A percentile compares a stretch with the other conserved stretches of the same genome.
Conservation (phyloP, 768 basidiomycete species). For the Termitomyces sp. region DNA sequence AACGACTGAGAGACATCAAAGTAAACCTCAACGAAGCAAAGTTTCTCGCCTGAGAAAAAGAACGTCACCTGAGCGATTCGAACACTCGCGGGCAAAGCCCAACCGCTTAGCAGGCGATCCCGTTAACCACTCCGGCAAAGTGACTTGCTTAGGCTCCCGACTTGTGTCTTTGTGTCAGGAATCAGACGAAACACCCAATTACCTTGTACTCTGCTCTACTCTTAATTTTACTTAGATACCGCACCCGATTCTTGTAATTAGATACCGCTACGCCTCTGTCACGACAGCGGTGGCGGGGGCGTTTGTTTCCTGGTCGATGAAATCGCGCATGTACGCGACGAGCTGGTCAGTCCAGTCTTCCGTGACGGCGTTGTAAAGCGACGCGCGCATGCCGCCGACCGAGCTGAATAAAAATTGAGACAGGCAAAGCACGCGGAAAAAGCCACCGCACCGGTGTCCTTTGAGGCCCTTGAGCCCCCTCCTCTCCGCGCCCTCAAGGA, state of each 20-base stretch:
- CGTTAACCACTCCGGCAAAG: conserved; percentile 90
- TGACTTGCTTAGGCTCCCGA: not conserved
- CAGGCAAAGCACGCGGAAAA: no score
- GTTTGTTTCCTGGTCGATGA: conserved; percentile 25
- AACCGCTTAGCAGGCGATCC: conserved; percentile 69
- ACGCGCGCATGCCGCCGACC: conserved; percentile 67
- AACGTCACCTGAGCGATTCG: conserved; percentile 44
- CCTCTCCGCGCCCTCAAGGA: conserved; percentile 76
- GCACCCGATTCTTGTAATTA: no score
- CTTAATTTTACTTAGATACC: no score
- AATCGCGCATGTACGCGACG: conserved; percentile 55
- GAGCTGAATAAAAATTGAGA: no score
- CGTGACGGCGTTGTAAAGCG: conserved; percentile 85
- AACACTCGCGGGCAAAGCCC: conserved; percentile 47
- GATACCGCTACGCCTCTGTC: conserved; percentile 10
- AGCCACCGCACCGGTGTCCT: conserved; percentile 90
- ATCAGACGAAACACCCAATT: no score
- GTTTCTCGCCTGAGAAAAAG: no score
- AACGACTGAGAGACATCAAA: no score
- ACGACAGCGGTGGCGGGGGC: conserved; percentile 4
- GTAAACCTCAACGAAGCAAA: no score
- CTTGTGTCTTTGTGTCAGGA: no score
- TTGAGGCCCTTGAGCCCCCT: conserved; percentile 81
- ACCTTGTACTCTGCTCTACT: no score
- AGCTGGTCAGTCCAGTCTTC: conserved; percentile 64